Evolutionary conservation across 2,329 filamentous ascomycete genomes (phyloP), one percentile per base, ranked within the genome.

Genomic region (Beauveria brongniartii): DNA sequence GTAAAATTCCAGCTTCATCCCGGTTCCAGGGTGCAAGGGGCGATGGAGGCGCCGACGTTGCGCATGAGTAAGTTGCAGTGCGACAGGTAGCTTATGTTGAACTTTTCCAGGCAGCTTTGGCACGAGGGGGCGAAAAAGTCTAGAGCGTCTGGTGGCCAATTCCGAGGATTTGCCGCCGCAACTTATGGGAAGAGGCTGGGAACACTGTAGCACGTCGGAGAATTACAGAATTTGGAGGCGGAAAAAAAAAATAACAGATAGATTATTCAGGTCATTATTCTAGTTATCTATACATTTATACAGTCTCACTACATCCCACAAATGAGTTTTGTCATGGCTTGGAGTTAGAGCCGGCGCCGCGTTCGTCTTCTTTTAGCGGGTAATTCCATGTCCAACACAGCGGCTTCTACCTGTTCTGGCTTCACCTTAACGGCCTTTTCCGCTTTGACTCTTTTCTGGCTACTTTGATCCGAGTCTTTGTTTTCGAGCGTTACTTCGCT

Each of bases 11-110:
- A 66, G 69, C 72, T 70, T 77, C 75, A 76, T 76, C 74, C 74
- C 72, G 73, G 71, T 74, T 75, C 73, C 67, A 74, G 68, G 69
- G 70, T 72, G 70, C 69, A 72, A 70, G 71, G 68, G 66, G 66
- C 64, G 67, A 65, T 68, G 63, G 64, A 68, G 65, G 68, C 66
- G 70, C 69, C 70, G 66, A 67, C 68, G 72, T 70, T 69, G 72
- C 64, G 69, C 73, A 75, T 76, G 70, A 70, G 67, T 63, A 64
- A 59, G 54, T 60, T 62, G 63, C 65, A 59, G 63, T 69, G 67
- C 68, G 70, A 69, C 54, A 55, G 66, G 66, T 67, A 69, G 66
- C 58, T 64, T 62, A 63, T 66, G 66, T 65, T 61, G 66, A 69
- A 69, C 67, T 65, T 69, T 64, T 62, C 59, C 43, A 53, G 54